These are phyloP conservation scores for Geranium incanum DNA, from an alignment of 441 rosid species.

Conservation along the genomic window DNA sequence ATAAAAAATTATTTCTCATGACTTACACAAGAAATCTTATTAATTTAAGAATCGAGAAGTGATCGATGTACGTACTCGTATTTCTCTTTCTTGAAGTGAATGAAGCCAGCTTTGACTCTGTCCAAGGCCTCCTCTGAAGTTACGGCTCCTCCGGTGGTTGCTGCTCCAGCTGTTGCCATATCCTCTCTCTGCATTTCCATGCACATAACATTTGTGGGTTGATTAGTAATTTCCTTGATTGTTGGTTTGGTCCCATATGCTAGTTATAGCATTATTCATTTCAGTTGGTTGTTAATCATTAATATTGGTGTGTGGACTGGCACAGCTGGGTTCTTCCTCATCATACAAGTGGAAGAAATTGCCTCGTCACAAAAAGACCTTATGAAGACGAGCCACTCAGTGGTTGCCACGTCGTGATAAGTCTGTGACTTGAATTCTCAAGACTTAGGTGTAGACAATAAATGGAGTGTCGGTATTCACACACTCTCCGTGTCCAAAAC, in stretches of 20 bases:
- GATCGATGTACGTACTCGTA: conserved; percentile 43
- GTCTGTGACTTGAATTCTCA: neutral
- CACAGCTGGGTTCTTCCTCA: neutral
- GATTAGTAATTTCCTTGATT: too few species aligned
- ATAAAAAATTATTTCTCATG: neutral
- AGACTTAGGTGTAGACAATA: neutral
- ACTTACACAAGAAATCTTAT: too few species aligned
- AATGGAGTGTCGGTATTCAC: neutral
- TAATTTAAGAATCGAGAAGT: too few species aligned
- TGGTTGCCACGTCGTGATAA: neutral
- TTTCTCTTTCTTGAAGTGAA: conserved; percentile 80
- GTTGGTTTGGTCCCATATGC: neutral
- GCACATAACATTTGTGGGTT: too few species aligned
- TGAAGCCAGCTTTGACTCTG: conserved; percentile 65
- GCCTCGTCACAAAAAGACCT: neutral
- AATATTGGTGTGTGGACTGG: neutral
- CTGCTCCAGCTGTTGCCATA: neutral
- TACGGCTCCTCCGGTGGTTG: neutral
- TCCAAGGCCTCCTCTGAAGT: conserved; percentile 14
- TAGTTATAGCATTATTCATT: neutral
- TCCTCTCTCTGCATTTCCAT: conserved; percentile 4
- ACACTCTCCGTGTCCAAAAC: conserved; percentile 9
- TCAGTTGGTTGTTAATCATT: neutral
- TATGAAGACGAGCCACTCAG: neutral
- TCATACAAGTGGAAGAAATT: neutral